These are phyloP conservation scores for Pleurotus salmoneostramineus DNA, from an alignment of 768 basidiomycete genomes.

Conservation along the genomic window DNA sequence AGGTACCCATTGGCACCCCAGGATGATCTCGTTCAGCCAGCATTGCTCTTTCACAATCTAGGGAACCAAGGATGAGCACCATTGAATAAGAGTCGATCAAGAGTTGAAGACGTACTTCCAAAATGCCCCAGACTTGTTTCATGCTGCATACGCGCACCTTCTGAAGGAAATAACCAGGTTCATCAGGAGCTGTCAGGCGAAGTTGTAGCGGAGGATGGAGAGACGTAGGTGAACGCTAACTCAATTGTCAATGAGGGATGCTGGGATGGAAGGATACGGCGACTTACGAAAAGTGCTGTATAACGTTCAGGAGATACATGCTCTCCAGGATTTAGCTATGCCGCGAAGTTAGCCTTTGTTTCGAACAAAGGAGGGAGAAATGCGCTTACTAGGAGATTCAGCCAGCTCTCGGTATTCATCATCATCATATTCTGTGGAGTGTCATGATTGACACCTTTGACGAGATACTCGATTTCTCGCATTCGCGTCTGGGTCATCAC, in stretches of 20 bases:
- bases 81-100: constrained; percentile 6
- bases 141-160: constrained; percentile 67
- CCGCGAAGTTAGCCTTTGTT: not conserved
- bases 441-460: constrained; percentile 50
- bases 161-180: constrained; percentile 73
- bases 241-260: no score
- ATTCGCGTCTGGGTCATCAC: constrained; percentile 73
- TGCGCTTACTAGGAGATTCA: constrained; percentile 54
- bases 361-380: not conserved
- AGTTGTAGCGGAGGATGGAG: constrained; percentile 68
- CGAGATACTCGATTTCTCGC: constrained; percentile 65
- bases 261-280: no score
- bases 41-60: constrained; percentile 80
- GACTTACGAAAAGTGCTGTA: constrained; percentile 61
- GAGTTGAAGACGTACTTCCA: constrained; percentile 47
- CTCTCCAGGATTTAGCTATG: constrained; percentile 52
- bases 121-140: constrained; percentile 69
- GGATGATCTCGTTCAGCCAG: constrained; percentile 76
- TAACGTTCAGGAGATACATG: constrained; percentile 58
- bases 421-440: constrained; percentile 37
- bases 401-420: constrained; percentile 56
- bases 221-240: constrained; percentile 60
- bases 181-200: constrained; percentile 63
- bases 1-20: constrained; percentile 56
- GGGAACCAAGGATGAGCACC: not conserved